Evolutionary conservation across 345 rosid genomes (phyloP), one percentile per base, ranked within the genome.

Genomic region (Ceriops decandra): DNA sequence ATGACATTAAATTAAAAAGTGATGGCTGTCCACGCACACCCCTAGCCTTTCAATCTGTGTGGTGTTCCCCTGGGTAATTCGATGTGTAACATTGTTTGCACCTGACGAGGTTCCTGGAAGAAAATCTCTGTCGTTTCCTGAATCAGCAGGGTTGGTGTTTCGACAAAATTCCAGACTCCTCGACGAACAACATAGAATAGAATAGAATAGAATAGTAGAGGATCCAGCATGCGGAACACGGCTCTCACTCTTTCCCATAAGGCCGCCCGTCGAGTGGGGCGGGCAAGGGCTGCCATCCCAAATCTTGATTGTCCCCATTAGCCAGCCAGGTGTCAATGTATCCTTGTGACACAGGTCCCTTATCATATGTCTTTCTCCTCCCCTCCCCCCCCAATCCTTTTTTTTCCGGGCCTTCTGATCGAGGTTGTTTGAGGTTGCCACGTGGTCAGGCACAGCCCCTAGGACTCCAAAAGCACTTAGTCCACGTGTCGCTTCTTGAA

Each of bases 11-110:
- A 11, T 42, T 10, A 24, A 42, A 13, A 42, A 11, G 47, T 11
- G 47, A 10, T 38, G 47, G 47, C 13, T 2, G 47, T 38, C 35
- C 35, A 0, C 35, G 35, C 6, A 33, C 8, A 33, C 83, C 83
- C 84, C 74, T 76, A 81, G 79, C 87, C 87, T 81, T 84, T 81
- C 87, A 73, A 17, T 8, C 53, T 26, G 35, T 61, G 26, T 64
- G 62, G 57, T 67, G 63, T 73, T 63, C 35, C 0, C 51, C 20
- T 5, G 16, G 1, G 68, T 63, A 67, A 1, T 52, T n/a, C 3
- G 72, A 67, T 20, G 0, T 7, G 9, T 33, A 4, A 30, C 58
- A 73, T 35, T 67, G 68, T 61, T 73, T 72, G 19, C 51, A 73
- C 53, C 72, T 60, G 31, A 73, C 62, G 22, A 73, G 68, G 72